Conservation (phyloP, 2,329 filamentous ascomycete species). For the Pestalotiopsis fici region DNA sequence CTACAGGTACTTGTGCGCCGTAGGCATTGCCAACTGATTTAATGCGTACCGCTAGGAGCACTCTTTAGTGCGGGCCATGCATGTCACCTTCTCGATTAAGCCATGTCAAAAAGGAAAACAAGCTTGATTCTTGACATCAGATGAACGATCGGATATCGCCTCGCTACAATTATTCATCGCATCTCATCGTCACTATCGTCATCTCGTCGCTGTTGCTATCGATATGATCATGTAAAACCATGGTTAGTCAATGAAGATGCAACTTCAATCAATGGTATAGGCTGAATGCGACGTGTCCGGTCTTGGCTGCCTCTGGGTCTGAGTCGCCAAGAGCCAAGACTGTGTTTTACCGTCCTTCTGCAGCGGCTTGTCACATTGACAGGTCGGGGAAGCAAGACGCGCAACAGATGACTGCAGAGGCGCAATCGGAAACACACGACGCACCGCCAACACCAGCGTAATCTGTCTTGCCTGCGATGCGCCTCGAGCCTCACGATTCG, state of each 20-base stretch:
- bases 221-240: not conserved
- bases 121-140: constrained; percentile 1
- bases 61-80: not conserved
- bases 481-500: not conserved
- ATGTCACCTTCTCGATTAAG: constrained; percentile 3
- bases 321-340: not conserved
- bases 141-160: not conserved
- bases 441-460: not conserved
- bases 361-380: not conserved
- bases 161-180: not conserved
- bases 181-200: not conserved
- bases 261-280: not conserved
- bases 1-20: not conserved
- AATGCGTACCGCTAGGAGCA: not conserved
- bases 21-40: not conserved
- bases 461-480: not conserved
- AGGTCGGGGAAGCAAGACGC: not conserved
- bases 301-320: not conserved
- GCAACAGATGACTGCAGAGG: constrained; percentile 3
- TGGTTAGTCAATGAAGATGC: not conserved
- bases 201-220: not conserved
- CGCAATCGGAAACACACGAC: not conserved
- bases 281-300: not conserved
- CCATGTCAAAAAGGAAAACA: not conserved
- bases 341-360: not conserved